These are phyloP conservation scores for Lobulomyces angularis DNA, from an alignment of 192 early-diverging fungal species.

Conservation along the genomic window DNA sequence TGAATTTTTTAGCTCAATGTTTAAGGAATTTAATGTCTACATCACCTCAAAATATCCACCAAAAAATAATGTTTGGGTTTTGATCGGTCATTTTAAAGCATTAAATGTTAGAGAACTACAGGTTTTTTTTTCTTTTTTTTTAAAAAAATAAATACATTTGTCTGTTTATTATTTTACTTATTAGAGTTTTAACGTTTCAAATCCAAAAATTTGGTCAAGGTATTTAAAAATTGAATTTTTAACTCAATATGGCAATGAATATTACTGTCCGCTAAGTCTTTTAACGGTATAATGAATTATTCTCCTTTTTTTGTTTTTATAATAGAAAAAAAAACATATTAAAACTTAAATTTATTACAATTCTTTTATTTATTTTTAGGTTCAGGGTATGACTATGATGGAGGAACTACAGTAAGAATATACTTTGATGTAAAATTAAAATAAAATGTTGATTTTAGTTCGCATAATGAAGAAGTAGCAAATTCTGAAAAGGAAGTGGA, in stretches of 20 bases:
- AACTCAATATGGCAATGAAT: conserved; percentile 79
- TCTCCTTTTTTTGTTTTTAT: too few species aligned
- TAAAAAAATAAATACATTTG: neutral
- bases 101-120: conserved; percentile 68
- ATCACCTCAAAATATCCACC: conserved; percentile 69
- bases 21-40: conserved; percentile 73
- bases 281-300: too few species aligned
- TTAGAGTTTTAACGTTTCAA: conserved; percentile 67
- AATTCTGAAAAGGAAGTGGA: too few species aligned
- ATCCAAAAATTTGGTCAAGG: conserved; percentile 65
- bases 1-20: conserved; percentile 92
- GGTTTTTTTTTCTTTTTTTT: conserved; percentile 12
- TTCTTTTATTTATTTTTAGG: conserved; percentile 70
- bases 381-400: conserved; percentile 85
- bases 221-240: conserved; percentile 83
- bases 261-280: conserved; percentile 90
- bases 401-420: conserved; percentile 37
- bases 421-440: too few species aligned
- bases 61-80: conserved; percentile 56
- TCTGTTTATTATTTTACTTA: conserved; percentile 7
- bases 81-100: conserved; percentile 72
- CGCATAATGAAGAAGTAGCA: too few species aligned
- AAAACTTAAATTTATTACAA: too few species aligned
- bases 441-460: too few species aligned
- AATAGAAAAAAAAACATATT: too few species aligned